These are phyloP conservation scores for Ceratocystis eucalypticola DNA, from an alignment of 2,329 filamentous ascomycete species.

Conservation along the genomic window DNA sequence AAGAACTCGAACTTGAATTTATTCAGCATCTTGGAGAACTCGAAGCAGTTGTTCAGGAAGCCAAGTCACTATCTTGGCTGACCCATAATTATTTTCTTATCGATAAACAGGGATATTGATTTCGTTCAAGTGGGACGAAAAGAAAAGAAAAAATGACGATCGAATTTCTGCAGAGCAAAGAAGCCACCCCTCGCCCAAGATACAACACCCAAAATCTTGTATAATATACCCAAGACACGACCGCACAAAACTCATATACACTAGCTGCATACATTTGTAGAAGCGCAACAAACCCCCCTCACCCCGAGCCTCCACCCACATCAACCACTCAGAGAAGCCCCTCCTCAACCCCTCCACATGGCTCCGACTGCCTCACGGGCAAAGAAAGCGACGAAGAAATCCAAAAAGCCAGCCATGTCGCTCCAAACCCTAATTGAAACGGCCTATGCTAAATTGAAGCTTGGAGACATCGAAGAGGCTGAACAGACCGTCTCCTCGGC, in stretches of 20 bases:
- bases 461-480: conserved; percentile 32
- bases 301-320: neutral
- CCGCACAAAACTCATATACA: too few relatives aligned
- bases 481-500: conserved; percentile 31
- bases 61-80: too few relatives aligned
- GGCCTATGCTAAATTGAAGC: conserved; percentile 31
- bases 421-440: conserved; percentile 27
- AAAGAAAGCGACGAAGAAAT: conserved; percentile 24
- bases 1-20: too few relatives aligned
- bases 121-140: conserved; percentile 6
- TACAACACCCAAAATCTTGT: too few relatives aligned
- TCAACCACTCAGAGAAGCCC: neutral
- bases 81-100: neutral
- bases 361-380: conserved; percentile 26
- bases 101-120: conserved; percentile 18
- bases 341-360: conserved; percentile 24
- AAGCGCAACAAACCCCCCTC: too few relatives aligned
- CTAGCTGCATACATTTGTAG: too few relatives aligned
- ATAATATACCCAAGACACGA: too few relatives aligned
- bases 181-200: neutral
- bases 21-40: too few relatives aligned
- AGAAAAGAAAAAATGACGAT: conserved; percentile 16
- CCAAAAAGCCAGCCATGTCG: conserved; percentile 25
- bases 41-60: too few relatives aligned
- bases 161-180: conserved; percentile 4